phyloP scores from a whole-genome alignment of 2,329 filamentous ascomycete genomes.

The Fusarium dimerum region DNA sequence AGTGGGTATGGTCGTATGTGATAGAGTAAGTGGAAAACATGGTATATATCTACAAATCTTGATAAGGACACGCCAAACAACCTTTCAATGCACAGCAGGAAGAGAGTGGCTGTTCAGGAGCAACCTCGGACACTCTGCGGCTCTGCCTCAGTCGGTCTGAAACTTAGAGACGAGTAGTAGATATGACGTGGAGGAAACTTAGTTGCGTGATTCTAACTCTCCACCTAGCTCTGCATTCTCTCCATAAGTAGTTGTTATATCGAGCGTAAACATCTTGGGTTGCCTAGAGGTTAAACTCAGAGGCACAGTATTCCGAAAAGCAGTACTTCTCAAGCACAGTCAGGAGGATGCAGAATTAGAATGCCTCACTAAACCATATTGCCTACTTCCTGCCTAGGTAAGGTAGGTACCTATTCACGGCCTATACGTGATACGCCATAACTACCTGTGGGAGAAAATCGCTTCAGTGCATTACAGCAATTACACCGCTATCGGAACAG shows the following conservation, averaged over 20 bases:
- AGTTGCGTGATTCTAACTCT: background rate
- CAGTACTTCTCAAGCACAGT: background rate
- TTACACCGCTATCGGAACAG: background rate
- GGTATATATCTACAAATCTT: background rate
- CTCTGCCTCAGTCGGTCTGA: background rate
- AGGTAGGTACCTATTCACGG: too few relatives aligned
- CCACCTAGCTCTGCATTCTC: background rate
- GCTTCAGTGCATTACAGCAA: too few relatives aligned
- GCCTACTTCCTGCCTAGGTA: too few relatives aligned
- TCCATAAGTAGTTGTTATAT: background rate
- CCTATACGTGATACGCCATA: too few relatives aligned
- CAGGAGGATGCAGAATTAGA: background rate
- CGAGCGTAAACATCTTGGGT: background rate
- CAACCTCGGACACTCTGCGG: background rate
- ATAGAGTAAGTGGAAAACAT: too few relatives aligned
- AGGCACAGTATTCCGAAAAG: too few relatives aligned
- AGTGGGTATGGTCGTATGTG: too few relatives aligned
- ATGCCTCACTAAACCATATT: background rate
- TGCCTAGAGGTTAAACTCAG: background rate
- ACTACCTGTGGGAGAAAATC: too few relatives aligned
- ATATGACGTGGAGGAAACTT: too few relatives aligned
- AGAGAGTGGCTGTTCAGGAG: background rate
- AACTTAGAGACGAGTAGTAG: background rate
- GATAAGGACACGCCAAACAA: too few relatives aligned
- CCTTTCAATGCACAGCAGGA: background rate